phyloP scores from a whole-genome alignment of 257 asterid species.

The Thymus mandschuricus region DNA sequence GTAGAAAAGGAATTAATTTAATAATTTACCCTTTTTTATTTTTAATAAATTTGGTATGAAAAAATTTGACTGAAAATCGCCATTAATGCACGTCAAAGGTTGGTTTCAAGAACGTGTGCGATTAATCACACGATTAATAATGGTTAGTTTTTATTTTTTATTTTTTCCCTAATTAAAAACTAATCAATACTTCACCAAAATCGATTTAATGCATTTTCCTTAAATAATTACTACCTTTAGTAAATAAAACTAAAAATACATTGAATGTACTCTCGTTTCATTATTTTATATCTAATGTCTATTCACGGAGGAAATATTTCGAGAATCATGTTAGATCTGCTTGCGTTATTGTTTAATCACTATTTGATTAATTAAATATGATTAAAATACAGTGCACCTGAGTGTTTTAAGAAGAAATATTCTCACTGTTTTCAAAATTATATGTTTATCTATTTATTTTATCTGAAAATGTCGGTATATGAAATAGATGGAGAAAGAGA shows the following conservation, averaged over 20 bases:
- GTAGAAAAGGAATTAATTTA: background rate
- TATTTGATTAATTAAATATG: too few species aligned
- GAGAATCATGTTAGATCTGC: too few species aligned
- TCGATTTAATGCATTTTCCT: background rate
- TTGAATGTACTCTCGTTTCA: background rate
- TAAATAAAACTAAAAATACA: background rate
- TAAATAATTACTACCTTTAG: background rate
- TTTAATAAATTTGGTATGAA: background rate
- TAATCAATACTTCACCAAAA: background rate
- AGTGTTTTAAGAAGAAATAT: background rate
- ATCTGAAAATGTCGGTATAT: too few species aligned
- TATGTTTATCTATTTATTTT: background rate
- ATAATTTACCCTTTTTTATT: background rate
- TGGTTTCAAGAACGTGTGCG: conserved; percentile 29
- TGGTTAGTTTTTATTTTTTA: too few species aligned
- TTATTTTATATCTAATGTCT: too few species aligned
- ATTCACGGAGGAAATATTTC: too few species aligned
- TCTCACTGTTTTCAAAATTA: background rate
- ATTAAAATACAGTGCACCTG: too few species aligned
- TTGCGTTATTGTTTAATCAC: too few species aligned
- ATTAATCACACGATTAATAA: too few species aligned
- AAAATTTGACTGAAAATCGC: conserved; percentile 7
- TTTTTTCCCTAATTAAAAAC: background rate
- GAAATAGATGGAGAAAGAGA: too few species aligned
- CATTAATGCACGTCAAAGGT: conserved; percentile 34